Evolutionary conservation across 108 stramenopile species (phyloP), one percentile per base, ranked within the genome.

Genomic region (Cyclotella kingstonii): DNA sequence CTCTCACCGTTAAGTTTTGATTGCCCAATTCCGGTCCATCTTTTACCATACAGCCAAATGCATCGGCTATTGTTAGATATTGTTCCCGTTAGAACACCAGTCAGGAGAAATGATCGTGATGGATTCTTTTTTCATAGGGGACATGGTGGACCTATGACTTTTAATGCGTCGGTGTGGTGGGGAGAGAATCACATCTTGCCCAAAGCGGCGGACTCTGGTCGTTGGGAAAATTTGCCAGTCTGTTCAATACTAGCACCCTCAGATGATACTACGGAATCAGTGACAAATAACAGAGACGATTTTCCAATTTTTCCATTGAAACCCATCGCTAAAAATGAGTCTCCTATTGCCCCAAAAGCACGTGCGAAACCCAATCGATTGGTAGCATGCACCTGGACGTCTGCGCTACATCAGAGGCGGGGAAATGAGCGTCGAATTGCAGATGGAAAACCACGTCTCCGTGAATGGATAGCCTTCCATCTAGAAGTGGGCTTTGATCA

Each of bases 341-440:
- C n/a, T n/a, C n/a, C n/a, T n/a, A n/a, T n/a, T n/a, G n/a, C n/a
- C n/a, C n/a, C n/a, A n/a, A n/a, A n/a, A n/a, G n/a, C n/a, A n/a
- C n/a, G n/a, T n/a, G n/a, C n/a, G 40, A 74, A 75, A 47, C 70
- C 60, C 9, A 70, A 82, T 61, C 35, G 53, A 12, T 60, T 89
- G 10, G 85, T 89, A 11, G 81, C 73, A 6, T 89, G 88, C 55
- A 76, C 82, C 14, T 89, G 88, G 88, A 79, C 85, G 18, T 79
- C 84, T 26, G 79, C 88, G 0, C 15, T 66, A 8, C 84, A 83
- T 36, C 49, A 78, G 48, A 72, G 78, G 14, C 79, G 88, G 21
- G 84, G 93, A n/a, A 76, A 76, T 28, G 75, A 76, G 59, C 54
- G 75, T 8, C 54, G 66, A 0, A 77, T 77, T 5, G 29, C 52